Evolutionary conservation across 768 basidiomycete genomes (phyloP), one percentile per base, ranked within the genome.

Genomic region (Boletus patriciae): DNA sequence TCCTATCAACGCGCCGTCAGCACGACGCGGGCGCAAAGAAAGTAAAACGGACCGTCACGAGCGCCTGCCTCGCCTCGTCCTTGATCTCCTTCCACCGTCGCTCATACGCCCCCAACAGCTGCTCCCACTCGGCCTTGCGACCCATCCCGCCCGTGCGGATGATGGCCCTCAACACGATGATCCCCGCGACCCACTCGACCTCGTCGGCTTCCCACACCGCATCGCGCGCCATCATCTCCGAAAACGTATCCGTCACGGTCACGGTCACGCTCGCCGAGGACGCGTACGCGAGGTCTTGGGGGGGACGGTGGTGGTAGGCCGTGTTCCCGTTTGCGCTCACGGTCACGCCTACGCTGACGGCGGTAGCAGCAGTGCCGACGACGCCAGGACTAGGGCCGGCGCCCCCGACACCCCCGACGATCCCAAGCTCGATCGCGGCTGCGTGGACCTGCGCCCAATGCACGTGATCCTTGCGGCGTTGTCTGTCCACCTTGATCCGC

Each of bases 71-170:
- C 15, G 82, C 78, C 67, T 86, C 85, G 62, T 86, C 85, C 66
- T 83, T 83, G 57, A 86, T 86, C 66, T 86, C 85, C 65, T 86
- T 86, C 85, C 85, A 86, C 52, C 84, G 70, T n/a, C 78, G 74
- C 63, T 86, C 84, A 65, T 86, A 86, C 8, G 76, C 79, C 41
- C 77, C 73, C 65, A 86, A 52, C 21, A 86, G 62, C 31, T 79
- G 80, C 51, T 80, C 83, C 63, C 83, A 85, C 55, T 83, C 78
- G 41, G 79, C 75, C 58, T 80, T 72, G 59, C 80, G 78, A n/a
- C 76, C 76, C 42, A 78, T 68, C 66, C 79, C 75, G 1, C 77
- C 78, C 18, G 80, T 80, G 54, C 84, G 73, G 54, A 86, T 85
- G 41, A 86, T 76, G 34, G 82, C 80, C 11, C 82, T 71, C 54